phyloP scores from a whole-genome alignment of 2,329 filamentous ascomycete species.

The Sporothrix protearum region DNA sequence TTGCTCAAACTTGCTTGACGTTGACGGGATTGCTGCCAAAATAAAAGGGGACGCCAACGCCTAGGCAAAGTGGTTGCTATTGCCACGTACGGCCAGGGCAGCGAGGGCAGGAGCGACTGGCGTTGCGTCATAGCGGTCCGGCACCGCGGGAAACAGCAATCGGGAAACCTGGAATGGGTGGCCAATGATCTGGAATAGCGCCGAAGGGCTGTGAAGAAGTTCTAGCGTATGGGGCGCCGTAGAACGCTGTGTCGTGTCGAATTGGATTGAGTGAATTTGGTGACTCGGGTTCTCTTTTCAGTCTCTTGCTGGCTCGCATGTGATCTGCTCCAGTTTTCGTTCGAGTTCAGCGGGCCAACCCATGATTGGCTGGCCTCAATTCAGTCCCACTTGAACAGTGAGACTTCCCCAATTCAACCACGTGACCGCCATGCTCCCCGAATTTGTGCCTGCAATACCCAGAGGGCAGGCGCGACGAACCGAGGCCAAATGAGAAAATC shows the following conservation, averaged over 20 bases:
- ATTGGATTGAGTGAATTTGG: not conserved
- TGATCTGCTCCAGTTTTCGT: constrained; percentile 3
- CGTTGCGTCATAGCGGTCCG: constrained; percentile 14
- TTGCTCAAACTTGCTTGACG: not conserved
- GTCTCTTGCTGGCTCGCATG: constrained; percentile 2
- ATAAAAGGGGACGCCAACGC: not conserved
- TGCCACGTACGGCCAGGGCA: not conserved
- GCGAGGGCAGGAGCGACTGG: not conserved
- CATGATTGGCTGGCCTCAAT: not conserved
- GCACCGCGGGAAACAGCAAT: not conserved
- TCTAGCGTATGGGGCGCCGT: too few species aligned
- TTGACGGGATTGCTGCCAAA: not conserved
- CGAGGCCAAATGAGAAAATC: constrained; percentile 22
- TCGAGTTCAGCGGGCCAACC: not conserved
- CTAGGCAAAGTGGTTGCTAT: not conserved
- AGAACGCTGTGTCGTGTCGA: not conserved
- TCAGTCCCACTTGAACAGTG: not conserved
- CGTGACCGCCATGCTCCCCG: constrained; percentile 12
- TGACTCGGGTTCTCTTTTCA: not conserved
- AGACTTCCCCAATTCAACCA: not conserved
- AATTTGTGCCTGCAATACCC: not conserved
- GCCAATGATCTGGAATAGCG: not conserved
- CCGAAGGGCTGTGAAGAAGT: not conserved
- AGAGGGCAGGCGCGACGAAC: constrained; percentile 21
- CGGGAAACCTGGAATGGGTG: not conserved